phyloP scores from a whole-genome alignment of 2,329 filamentous ascomycete species.

The Penicillium sp. region DNA sequence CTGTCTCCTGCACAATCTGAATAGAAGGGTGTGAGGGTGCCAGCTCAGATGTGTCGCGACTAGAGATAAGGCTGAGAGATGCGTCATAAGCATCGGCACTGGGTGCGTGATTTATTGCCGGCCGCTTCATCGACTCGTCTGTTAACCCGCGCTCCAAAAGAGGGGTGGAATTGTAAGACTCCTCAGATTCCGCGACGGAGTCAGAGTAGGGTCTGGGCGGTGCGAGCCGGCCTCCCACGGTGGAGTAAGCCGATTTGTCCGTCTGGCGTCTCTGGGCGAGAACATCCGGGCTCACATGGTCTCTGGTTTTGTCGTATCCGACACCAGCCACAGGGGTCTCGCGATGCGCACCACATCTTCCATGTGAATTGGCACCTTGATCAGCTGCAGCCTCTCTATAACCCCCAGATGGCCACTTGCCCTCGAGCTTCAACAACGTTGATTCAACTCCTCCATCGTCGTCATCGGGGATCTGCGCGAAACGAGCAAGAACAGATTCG shows the following conservation, averaged over 20 bases:
- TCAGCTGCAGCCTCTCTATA: constrained; percentile 8
- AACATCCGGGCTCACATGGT: constrained; percentile 13
- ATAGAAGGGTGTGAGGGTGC: constrained; percentile 48
- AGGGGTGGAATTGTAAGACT: constrained; percentile 72
- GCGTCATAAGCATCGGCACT: constrained; percentile 19
- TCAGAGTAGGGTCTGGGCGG: constrained; percentile 38
- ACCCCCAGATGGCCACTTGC: constrained; percentile 55
- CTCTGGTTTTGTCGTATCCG: constrained; percentile 7
- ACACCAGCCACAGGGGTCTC: not conserved
- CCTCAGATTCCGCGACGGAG: constrained; percentile 58
- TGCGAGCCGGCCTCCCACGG: constrained; percentile 24
- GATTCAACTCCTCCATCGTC: constrained; percentile 87
- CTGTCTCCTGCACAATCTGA: constrained; percentile 49
- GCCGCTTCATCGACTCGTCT: constrained; percentile 50
- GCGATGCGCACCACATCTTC: not conserved
- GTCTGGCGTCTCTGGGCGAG: constrained; percentile 24
- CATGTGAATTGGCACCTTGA: constrained; percentile 1
- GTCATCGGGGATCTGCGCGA: constrained; percentile 85
- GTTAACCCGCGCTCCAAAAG: constrained; percentile 63
- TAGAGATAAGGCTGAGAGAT: constrained; percentile 28
- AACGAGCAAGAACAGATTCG: constrained; percentile 78
- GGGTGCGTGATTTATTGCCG: constrained; percentile 23
- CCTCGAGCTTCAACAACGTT: constrained; percentile 87
- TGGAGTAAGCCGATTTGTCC: constrained; percentile 25
- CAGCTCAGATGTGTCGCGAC: constrained; percentile 26